These are phyloP conservation scores for Mucor saturninus DNA, from an alignment of 371 early-diverging fungal genomes.

Conservation along the genomic window DNA sequence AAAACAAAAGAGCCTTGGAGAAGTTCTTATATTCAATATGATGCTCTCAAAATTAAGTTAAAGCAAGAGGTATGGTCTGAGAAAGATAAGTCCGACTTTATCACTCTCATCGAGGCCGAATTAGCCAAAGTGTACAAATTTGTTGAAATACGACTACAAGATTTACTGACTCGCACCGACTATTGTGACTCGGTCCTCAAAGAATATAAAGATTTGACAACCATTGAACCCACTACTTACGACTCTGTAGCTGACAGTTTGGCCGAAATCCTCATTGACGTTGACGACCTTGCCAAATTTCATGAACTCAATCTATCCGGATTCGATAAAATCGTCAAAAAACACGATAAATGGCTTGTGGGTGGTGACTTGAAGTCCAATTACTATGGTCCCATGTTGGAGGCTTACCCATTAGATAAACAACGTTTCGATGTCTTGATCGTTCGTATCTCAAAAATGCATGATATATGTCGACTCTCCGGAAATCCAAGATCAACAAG, in stretches of 20 bases:
- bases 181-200: conserved; percentile 67
- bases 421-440: conserved; percentile 39
- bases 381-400: conserved; percentile 77
- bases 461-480: conserved; percentile 30
- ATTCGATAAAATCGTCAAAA: conserved; percentile 87
- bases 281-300: conserved; percentile 84
- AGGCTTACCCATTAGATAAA: conserved; percentile 24
- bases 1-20: conserved; percentile 48
- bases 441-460: conserved; percentile 27
- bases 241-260: conserved; percentile 32
- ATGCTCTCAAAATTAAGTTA: conserved; percentile 37
- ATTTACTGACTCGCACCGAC: conserved; percentile 72
- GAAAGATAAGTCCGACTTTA: conserved; percentile 65
- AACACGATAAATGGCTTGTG: conserved; percentile 81
- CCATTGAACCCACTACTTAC: conserved; percentile 4
- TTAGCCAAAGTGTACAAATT: conserved; percentile 85
- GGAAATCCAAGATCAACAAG: conserved; percentile 18
- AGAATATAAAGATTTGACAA: conserved; percentile 12
- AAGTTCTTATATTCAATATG: conserved; percentile 46
- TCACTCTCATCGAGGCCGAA: conserved; percentile 71
- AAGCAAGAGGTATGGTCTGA: conserved; percentile 8
- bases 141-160: conserved; percentile 74
- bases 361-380: conserved; percentile 63
- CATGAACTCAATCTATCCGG: conserved; percentile 88
- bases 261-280: conserved; percentile 58